phyloP scores from a whole-genome alignment of 495 filamentous ascomycete species.

The Hypoxylon subgilvum region DNA sequence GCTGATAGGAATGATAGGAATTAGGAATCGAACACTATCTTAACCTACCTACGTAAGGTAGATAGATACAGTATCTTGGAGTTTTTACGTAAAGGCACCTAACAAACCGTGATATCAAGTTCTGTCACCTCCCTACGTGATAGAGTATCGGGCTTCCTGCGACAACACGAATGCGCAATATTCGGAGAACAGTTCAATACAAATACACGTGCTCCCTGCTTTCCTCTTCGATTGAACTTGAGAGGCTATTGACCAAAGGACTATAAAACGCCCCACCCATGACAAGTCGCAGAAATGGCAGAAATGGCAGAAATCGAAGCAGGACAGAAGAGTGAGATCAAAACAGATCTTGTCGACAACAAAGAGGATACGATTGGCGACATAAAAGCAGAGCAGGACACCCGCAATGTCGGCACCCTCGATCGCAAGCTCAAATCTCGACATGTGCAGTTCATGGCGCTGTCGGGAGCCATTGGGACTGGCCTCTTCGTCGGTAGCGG shows the following conservation, averaged over 20 bases:
- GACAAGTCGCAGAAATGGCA: not conserved
- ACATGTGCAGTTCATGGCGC: constrained; percentile 68
- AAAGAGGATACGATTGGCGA: constrained; percentile 26
- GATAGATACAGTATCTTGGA: no score
- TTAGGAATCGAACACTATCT: no score
- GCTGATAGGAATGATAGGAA: not conserved
- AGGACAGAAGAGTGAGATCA: constrained; percentile 12
- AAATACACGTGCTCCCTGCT: not conserved
- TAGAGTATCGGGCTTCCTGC: constrained; percentile 26
- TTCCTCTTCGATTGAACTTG: not conserved
- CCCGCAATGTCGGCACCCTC: constrained; percentile 42
- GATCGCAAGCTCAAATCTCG: constrained; percentile 63
- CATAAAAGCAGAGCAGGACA: constrained; percentile 36
- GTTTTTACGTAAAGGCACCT: constrained; percentile 9
- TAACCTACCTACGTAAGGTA: no score
- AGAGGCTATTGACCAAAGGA: not conserved
- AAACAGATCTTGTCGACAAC: constrained; percentile 13
- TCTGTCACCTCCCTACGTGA: constrained; percentile 28
- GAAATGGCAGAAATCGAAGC: constrained; percentile 37
- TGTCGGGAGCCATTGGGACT: constrained; percentile 67
- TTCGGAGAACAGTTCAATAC: constrained; percentile 22
- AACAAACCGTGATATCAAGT: constrained; percentile 9
- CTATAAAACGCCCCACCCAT: not conserved
- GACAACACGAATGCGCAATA: not conserved
- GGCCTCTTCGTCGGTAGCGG: constrained; percentile 54